Conservation (phyloP, 768 basidiomycete genomes). For the Postia placenta region DNA sequence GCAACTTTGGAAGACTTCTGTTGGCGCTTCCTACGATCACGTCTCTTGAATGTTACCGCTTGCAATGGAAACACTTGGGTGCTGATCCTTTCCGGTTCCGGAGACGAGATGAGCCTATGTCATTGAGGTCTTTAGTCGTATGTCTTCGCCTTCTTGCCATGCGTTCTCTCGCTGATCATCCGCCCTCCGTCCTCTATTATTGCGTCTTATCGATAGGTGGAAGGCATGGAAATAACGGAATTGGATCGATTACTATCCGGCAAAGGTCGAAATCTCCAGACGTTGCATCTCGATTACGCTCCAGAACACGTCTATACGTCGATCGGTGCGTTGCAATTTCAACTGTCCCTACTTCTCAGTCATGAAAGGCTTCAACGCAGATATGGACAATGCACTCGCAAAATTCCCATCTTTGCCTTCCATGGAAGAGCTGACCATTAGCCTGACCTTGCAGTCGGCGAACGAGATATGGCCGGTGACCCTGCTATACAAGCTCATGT, state of each 20-base stretch:
- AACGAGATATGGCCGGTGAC: not conserved
- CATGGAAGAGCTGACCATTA: too few species aligned
- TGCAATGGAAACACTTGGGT: not conserved
- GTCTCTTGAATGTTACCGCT: not conserved
- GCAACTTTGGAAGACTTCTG: not conserved
- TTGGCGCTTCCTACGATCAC: not conserved
- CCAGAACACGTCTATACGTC: too few species aligned
- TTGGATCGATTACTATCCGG: not conserved
- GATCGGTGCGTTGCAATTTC: too few species aligned
- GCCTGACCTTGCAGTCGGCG: too few species aligned
- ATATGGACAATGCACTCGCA: too few species aligned
- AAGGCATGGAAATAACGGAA: not conserved
- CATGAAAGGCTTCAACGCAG: too few species aligned
- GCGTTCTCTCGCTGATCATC: not conserved
- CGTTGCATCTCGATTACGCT: too few species aligned
- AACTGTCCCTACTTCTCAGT: too few species aligned
- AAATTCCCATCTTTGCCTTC: too few species aligned
- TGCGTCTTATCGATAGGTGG: too few species aligned
- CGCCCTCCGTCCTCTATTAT: not conserved
- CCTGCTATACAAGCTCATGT: not conserved
- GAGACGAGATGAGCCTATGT: not conserved
- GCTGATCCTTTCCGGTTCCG: not conserved
- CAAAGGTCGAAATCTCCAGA: too few species aligned
- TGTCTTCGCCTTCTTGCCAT: not conserved
- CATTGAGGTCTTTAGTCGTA: not conserved